Percentiles rank a stretch among this genome's conserved stretches.
Conservation (phyloP, 176 grass and related monocot species). For the Ensete glaucum region DNA sequence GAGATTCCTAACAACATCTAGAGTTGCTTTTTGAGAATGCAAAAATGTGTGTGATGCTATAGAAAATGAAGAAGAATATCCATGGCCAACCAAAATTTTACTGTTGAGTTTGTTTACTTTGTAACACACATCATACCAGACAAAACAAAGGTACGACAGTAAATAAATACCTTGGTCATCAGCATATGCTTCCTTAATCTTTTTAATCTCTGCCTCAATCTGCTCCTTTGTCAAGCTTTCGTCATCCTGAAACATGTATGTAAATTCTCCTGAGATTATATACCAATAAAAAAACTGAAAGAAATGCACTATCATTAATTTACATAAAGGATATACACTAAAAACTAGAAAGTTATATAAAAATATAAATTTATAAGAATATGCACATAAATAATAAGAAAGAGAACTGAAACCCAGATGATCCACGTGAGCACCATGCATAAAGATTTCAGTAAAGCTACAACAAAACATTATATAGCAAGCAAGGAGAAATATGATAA, state of each 20-base stretch:
- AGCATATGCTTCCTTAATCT: constrained; percentile 87
- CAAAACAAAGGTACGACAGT: neutral
- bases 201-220: constrained; percentile 89
- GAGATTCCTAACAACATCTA: neutral
- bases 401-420: too few species aligned
- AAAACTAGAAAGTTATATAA: too few species aligned
- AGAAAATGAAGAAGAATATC: neutral
- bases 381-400: too few species aligned
- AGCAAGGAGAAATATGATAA: neutral
- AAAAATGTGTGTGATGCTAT: neutral
- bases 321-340: neutral
- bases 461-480: neutral
- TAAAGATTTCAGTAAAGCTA: neutral
- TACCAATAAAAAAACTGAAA: neutral
- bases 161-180: constrained; percentile 74
- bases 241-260: constrained; percentile 52
- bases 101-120: neutral
- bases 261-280: neutral
- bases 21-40: neutral
- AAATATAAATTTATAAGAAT: too few species aligned
- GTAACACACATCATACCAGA: neutral
- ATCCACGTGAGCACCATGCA: too few species aligned
- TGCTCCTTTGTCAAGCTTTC: constrained; percentile 86
- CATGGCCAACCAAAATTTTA: neutral
- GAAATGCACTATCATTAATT: neutral